Conservation (phyloP, 164 flowering plant species). For the Liriodendron chinense region DNA sequence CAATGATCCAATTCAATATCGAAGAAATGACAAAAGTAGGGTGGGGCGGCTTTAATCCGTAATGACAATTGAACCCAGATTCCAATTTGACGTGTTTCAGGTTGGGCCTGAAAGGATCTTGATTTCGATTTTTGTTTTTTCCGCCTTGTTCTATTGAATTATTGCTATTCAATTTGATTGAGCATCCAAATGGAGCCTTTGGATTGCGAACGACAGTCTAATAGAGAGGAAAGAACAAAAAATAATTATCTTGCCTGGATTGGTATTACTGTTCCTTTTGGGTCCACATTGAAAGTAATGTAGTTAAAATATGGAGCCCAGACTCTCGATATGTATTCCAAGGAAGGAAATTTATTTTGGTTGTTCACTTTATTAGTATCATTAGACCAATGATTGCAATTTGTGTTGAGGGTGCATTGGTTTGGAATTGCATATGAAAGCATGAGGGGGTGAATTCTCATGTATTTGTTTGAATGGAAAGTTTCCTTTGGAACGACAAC, state of each 20-base stretch:
- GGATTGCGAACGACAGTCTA: background rate
- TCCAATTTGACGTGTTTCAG: too few relatives aligned
- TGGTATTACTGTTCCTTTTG: background rate
- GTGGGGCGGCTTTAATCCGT: too few relatives aligned
- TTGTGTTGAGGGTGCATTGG: too few relatives aligned
- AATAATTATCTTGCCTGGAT: too few relatives aligned
- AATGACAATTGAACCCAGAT: too few relatives aligned
- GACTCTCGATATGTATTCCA: too few relatives aligned
- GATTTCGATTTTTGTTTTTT: background rate
- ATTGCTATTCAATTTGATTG: background rate
- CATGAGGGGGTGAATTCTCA: background rate
- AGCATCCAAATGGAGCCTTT: background rate
- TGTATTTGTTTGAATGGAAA: background rate
- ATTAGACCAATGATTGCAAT: background rate
- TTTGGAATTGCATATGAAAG: background rate
- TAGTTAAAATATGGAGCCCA: too few relatives aligned
- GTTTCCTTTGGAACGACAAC: background rate
- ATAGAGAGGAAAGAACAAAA: background rate
- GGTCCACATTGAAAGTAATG: background rate
- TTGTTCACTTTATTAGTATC: background rate
- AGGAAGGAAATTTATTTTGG: too few relatives aligned
- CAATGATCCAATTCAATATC: too few relatives aligned
- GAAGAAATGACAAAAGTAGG: too few relatives aligned
- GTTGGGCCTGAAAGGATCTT: background rate
- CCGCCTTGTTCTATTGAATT: too few relatives aligned